Evolutionary conservation across 2,329 filamentous ascomycete genomes (phyloP).

Genomic region (Taxawa tesnikishii): DNA sequence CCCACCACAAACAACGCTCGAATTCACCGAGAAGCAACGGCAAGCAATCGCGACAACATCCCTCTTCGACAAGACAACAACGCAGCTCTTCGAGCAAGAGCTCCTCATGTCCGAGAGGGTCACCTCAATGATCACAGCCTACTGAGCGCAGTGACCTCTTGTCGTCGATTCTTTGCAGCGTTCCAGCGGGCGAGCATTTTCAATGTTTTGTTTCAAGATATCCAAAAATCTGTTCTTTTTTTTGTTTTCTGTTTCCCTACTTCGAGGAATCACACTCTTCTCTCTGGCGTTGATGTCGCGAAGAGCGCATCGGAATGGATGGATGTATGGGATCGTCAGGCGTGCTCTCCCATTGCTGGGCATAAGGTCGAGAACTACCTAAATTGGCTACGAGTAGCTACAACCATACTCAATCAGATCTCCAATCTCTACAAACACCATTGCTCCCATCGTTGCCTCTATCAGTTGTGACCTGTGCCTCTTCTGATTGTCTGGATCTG

Average conservation of each 20-base stretch:
- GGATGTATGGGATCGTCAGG: too few relatives aligned
- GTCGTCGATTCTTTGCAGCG: slow-evolving; percentile 1
- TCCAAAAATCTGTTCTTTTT: neutral
- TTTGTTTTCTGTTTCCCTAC: neutral
- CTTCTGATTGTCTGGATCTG: too few relatives aligned
- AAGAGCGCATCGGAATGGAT: too few relatives aligned
- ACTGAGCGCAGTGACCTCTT: slow-evolving; percentile 4
- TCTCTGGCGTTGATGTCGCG: neutral
- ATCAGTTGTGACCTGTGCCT: too few relatives aligned
- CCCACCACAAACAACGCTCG: slow-evolving; percentile 29
- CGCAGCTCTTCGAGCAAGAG: slow-evolving; percentile 2
- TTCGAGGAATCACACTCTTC: neutral
- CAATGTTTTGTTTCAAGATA: too few relatives aligned
- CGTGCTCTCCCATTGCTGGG: too few relatives aligned
- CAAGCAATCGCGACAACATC: slow-evolving; percentile 22
- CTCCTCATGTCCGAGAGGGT: slow-evolving; percentile 4
- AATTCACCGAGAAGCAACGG: slow-evolving; percentile 33
- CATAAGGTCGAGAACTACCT: too few relatives aligned
- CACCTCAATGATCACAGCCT: slow-evolving; percentile 6
- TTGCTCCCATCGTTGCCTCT: too few relatives aligned
- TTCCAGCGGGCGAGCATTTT: slow-evolving; percentile 3
- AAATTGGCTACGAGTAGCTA: too few relatives aligned
- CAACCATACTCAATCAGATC: too few relatives aligned
- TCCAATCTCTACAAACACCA: too few relatives aligned
- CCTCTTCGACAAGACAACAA: slow-evolving; percentile 4